Conservation (phyloP, 176 grass and related monocot species). For the Luzula sylvatica region DNA sequence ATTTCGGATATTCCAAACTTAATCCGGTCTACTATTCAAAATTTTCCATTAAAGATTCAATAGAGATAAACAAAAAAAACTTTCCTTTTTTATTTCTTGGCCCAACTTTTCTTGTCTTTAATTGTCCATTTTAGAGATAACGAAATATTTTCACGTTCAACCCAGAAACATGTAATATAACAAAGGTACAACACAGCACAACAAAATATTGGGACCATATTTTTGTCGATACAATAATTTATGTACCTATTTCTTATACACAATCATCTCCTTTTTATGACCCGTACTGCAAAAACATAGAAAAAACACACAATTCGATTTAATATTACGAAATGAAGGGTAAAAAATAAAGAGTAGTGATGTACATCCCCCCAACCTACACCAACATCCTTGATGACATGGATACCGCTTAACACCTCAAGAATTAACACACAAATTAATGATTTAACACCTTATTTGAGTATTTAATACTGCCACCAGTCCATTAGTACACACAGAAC, state of each 20-base stretch:
- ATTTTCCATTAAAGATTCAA: no score
- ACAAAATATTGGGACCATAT: not conserved
- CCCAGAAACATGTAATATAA: constrained; percentile 28
- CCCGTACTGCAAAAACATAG: constrained; percentile 48
- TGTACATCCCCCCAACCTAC: no score
- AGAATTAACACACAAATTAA: not conserved
- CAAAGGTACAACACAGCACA: not conserved
- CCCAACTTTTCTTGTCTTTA: no score
- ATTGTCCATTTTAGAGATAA: no score
- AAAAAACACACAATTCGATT: constrained; percentile 11
- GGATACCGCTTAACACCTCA: no score
- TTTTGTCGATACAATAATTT: not conserved
- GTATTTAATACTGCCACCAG: constrained; percentile 87
- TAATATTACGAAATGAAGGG: no score
- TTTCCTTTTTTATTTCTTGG: no score
- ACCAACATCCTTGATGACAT: no score
- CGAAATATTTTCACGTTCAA: constrained; percentile 47
- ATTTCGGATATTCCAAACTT: no score
- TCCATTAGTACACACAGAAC: constrained; percentile 90
- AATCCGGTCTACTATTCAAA: no score
- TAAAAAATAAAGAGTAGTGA: no score
- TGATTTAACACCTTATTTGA: constrained; percentile 4
- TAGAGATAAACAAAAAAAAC: no score
- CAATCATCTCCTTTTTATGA: constrained; percentile 53
- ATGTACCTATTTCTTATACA: constrained; percentile 69